Evolutionary conservation across 305 asterid species (phyloP).

Genomic region (Stenogyne calaminthoides): DNA sequence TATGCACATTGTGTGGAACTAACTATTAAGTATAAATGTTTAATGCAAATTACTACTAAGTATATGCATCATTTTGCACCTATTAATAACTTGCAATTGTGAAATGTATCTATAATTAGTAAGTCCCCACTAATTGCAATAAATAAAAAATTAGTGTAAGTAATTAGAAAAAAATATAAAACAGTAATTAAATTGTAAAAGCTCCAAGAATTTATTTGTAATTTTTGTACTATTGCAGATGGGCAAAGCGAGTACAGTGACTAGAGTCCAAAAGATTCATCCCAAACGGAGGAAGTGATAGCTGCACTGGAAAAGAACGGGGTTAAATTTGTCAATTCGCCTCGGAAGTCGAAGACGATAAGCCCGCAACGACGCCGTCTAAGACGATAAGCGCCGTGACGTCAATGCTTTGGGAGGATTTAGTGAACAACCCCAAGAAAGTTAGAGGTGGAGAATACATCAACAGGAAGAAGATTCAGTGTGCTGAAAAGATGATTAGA

Average conservation of each 20-base stretch:
- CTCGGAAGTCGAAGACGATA: conserved; percentile 53
- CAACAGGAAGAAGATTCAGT: conserved; percentile 67
- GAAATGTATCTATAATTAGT: too few species aligned
- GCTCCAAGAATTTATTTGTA: background rate
- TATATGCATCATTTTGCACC: too few species aligned
- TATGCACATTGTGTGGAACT: too few species aligned
- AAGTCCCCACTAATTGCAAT: too few species aligned
- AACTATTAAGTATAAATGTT: too few species aligned
- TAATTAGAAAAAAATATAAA: too few species aligned
- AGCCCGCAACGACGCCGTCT: conserved; percentile 86
- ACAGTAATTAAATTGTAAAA: too few species aligned
- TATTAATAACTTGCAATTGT: too few species aligned
- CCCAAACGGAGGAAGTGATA: conserved; percentile 52
- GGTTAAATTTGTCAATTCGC: conserved; percentile 54
- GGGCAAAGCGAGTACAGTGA: conserved; percentile 35
- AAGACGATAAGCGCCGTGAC: conserved; percentile 71
- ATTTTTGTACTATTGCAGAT: background rate
- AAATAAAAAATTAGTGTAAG: too few species aligned
- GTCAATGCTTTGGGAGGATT: conserved; percentile 83
- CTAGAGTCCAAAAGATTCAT: conserved; percentile 45
- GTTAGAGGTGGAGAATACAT: conserved; percentile 38
- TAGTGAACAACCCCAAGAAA: conserved; percentile 67
- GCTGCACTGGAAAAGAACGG: conserved; percentile 72
- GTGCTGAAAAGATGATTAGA: conserved; percentile 92
- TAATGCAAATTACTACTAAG: too few species aligned